phyloP scores from a whole-genome alignment of 768 basidiomycete species.

The Lentinula guzmanii region DNA sequence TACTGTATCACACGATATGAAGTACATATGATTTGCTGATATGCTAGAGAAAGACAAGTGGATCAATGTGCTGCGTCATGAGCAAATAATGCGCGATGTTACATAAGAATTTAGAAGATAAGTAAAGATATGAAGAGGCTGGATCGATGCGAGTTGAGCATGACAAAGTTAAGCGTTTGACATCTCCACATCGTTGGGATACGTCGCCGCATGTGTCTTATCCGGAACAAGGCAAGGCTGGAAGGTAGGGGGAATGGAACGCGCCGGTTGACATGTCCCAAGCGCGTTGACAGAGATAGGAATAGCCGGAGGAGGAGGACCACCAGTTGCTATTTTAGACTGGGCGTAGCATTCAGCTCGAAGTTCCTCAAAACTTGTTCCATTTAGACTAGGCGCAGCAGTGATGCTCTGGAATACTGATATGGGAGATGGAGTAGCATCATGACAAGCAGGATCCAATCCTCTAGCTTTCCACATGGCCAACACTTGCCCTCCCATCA shows the following conservation, averaged over 20 bases:
- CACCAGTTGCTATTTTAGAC: background rate
- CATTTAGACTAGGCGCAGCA: background rate
- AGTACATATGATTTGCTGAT: too few relatives aligned
- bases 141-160: background rate
- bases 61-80: too few relatives aligned
- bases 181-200: background rate
- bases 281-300: background rate
- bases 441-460: background rate
- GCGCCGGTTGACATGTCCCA: background rate
- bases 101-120: background rate
- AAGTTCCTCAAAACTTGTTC: background rate
- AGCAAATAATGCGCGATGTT: background rate
- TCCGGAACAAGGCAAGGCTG: background rate
- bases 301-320: background rate
- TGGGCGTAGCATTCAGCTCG: conserved; percentile 1
- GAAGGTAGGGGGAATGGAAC: background rate
- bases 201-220: background rate
- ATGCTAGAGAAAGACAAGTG: too few relatives aligned
- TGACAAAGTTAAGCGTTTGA: background rate
- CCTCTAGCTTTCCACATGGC: background rate
- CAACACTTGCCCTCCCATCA: background rate
- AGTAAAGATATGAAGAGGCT: background rate
- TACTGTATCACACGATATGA: too few relatives aligned
- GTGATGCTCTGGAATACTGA: background rate
- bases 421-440: background rate